Base-by-base conservation (phyloP, 2,329 filamentous ascomycete genomes). In the Botryotinia narcissicola region DNA sequence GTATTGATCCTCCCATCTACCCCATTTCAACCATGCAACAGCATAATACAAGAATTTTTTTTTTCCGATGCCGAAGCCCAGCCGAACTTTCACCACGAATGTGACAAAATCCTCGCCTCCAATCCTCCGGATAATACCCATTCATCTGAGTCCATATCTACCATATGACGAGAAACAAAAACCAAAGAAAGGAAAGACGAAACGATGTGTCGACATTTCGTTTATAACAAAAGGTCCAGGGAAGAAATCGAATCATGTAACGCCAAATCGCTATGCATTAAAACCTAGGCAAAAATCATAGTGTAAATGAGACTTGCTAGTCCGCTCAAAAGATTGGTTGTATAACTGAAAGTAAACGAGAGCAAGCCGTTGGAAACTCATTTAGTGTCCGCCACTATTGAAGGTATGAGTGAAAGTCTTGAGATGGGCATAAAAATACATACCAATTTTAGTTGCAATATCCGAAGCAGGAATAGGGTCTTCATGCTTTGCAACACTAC, bases 401-500 rank as follows among this genome's bases (percentile, higher is more conserved):
- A 42, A 22, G 20, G 3, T 51, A 6, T 68, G 1, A 68, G 64
- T 25, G 8, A n/a, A 22, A 42, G 32, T 18, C 29, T 54, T 35
- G 2, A 40, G 20, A 14, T 10, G 6, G 20, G 18, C 14, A 29
- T 54, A 29, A 32, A 14, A 25, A 40, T 68, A 57, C 64, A 42
- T 57, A 68, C 64, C 64, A 66, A 57, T 35, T 20, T 48, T 57
- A 14, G 48, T 14, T 32, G 46, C 10, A 42, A 40, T 70, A 46
- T 77, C 77, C 6, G 66, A 57, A 57, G 51, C 51, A 57, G 51
- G 72, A 48, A 73, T 69, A 12, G 79, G 79, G 75, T 81, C 80
- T 81, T 96, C 92, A 81, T 98, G 95, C 81, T 95, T 95, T 37
- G 95, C 95, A 40, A 93, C 93, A 78, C 91, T 95, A 22, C 96